phyloP scores from a whole-genome alignment of 768 basidiomycete species.

The Pholiota microspora region DNA sequence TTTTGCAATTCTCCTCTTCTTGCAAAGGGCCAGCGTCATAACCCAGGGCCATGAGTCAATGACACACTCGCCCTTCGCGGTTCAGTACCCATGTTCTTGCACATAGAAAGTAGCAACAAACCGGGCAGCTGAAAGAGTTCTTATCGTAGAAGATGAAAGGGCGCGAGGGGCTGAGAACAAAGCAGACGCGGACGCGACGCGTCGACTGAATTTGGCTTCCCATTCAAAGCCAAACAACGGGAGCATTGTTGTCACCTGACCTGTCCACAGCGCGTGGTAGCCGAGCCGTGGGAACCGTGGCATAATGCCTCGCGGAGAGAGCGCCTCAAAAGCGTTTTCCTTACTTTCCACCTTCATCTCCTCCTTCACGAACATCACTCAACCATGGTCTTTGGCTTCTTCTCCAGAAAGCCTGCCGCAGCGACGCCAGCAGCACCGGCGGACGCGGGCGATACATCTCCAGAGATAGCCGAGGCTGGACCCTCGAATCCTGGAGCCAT shows the following conservation, averaged over 20 bases:
- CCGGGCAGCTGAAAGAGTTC: too few relatives aligned
- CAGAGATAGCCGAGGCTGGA: conserved; percentile 13
- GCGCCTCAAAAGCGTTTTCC: conserved; percentile 6
- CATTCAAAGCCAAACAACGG: not conserved
- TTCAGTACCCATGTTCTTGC: too few relatives aligned
- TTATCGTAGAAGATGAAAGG: too few relatives aligned
- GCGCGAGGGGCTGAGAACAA: too few relatives aligned
- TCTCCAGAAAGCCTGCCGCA: conserved; percentile 32
- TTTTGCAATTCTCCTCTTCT: too few relatives aligned
- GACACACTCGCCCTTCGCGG: too few relatives aligned
- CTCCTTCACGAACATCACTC: not conserved
- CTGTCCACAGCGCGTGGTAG: not conserved
- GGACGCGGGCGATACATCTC: not conserved
- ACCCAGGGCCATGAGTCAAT: too few relatives aligned
- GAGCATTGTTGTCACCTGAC: not conserved
- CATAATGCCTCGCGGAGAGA: conserved; percentile 14
- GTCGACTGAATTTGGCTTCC: not conserved
- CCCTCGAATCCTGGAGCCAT: conserved; percentile 7
- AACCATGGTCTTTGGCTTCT: conserved; percentile 46
- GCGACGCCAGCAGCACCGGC: conserved; percentile 4
- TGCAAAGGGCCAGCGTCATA: too few relatives aligned
- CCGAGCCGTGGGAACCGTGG: conserved; percentile 9
- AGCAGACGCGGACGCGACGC: too few relatives aligned
- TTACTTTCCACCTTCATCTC: not conserved
- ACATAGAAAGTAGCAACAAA: too few relatives aligned